phyloP scores from a whole-genome alignment of 768 basidiomycete species.

The Leccinum longicurvipes region DNA sequence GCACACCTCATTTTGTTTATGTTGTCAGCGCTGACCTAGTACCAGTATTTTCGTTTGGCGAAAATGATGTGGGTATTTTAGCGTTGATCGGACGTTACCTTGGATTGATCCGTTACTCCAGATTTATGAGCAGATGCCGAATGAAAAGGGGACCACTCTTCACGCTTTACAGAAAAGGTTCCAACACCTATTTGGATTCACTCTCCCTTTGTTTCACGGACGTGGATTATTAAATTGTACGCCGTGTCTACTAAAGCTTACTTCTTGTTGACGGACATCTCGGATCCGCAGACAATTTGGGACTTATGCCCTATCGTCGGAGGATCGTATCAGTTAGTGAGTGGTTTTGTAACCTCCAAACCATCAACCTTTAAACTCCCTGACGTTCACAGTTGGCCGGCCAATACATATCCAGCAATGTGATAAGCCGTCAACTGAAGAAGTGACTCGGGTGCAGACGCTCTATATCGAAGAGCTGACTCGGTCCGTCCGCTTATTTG shows the following conservation, averaged over 20 bases:
- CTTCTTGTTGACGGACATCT: neutral
- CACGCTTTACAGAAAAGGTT: conserved; percentile 88
- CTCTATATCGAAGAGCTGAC: conserved; percentile 91
- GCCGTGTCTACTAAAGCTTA: conserved; percentile 19
- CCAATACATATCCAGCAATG: conserved; percentile 79
- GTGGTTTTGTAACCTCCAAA: conserved; percentile 33
- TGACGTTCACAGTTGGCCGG: conserved; percentile 61
- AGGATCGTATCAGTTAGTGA: conserved; percentile 94
- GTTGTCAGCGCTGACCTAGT: conserved; percentile 81
- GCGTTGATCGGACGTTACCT: neutral
- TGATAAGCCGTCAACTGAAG: conserved; percentile 79
- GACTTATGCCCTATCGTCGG: conserved; percentile 92
- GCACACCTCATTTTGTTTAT: conserved; percentile 1
- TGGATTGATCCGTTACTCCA: conserved; percentile 30
- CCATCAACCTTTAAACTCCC: neutral
- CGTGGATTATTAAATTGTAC: conserved; percentile 91
- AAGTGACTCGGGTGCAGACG: conserved; percentile 74
- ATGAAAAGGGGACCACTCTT: conserved; percentile 86
- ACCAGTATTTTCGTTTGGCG: conserved; percentile 97
- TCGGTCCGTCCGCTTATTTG: conserved; percentile 49
- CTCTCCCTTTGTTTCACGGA: conserved; percentile 95
- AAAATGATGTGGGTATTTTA: conserved; percentile 78
- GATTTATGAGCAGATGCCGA: conserved; percentile 98
- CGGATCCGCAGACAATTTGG: conserved; percentile 74
- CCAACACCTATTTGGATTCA: conserved; percentile 91